Base-by-base conservation (phyloP, 768 basidiomycete species). In the Fomitopsis pulvina region DNA sequence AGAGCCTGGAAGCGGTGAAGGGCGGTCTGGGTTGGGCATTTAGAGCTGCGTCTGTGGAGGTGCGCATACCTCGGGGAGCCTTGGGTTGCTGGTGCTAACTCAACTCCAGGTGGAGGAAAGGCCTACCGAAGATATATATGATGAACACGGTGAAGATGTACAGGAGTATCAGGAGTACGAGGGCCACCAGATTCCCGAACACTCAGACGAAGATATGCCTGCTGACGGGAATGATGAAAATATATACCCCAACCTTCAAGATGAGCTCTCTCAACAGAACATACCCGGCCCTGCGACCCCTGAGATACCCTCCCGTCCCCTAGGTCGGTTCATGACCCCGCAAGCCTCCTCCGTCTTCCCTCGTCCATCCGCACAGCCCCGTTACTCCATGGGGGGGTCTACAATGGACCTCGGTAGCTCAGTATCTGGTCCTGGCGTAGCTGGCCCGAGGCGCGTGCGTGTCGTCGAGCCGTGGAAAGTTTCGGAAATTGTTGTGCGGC, bases 271-370 rank as follows among this genome's bases (percentile, higher is more conserved):
- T 18, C 29, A 42, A 43, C 37, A 25, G 29, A 9, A 40, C 40
- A 45, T 50, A 54, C 37, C 55, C 60, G 12, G 46, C 6, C 29
- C 28, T 30, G 8, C 16, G 4, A 57, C 52, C 32, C 41, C 57
- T n/a, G 52, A 59, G n/a, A n/a, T n/a, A 32, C 53, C 54, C 37
- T 40, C 52, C 42, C 59, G 55, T 2, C 56, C 56, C 1, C 52
- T 63, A 11, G 66, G 68, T 14, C 40, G 52, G 10, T 84, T 83
- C 65, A 78, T 80, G 78, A 83, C 80, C 1, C 83, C 83, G 0
- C 81, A 82, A 63, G 50, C 47, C 69, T 18, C 39, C 28, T 39
- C 28, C 5, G 22, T 25, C 21, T 5, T 27, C 45, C 45, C 41
- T 11, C 30, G 51, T 4, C 27, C 47, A 4, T 22, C 45, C 14